These are phyloP conservation scores for Colletotrichum spinosum DNA, from an alignment of 2,329 filamentous ascomycete species.

Conservation along the genomic window DNA sequence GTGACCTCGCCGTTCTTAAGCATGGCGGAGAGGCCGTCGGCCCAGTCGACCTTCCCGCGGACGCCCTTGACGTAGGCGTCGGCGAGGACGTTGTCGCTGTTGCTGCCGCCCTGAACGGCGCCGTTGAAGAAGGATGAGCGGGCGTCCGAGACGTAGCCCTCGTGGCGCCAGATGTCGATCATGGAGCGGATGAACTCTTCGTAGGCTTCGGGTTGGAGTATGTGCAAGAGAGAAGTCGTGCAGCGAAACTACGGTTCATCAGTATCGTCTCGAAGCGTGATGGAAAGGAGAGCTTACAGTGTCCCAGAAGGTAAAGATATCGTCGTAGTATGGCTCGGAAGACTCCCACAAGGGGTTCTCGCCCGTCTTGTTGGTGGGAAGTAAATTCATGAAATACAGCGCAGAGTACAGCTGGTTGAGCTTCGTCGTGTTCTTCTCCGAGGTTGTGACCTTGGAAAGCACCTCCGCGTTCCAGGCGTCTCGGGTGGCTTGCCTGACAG, in stretches of 20 bases:
- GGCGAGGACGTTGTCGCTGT: constrained; percentile 78
- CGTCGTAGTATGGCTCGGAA: constrained; percentile 76
- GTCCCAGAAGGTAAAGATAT: constrained; percentile 78
- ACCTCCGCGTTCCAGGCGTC: constrained; percentile 71
- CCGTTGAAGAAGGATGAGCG: constrained; percentile 78
- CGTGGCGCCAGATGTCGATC: constrained; percentile 75
- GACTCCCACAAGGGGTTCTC: constrained; percentile 77
- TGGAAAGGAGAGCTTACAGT: constrained; percentile 39
- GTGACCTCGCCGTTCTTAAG: constrained; percentile 73
- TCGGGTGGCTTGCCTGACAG: constrained; percentile 60
- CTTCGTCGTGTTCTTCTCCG: constrained; percentile 64
- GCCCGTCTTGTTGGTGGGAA: constrained; percentile 77
- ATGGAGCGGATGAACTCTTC: constrained; percentile 75
- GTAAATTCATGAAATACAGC: constrained; percentile 76
- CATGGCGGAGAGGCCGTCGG: constrained; percentile 72
- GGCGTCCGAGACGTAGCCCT: constrained; percentile 73
- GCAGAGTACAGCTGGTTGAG: constrained; percentile 74
- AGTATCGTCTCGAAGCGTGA: not conserved
- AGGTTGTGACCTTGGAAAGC: constrained; percentile 72
- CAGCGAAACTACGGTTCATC: constrained; percentile 64
- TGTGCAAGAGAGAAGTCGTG: constrained; percentile 72
- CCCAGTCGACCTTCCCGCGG: constrained; percentile 72
- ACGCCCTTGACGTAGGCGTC: constrained; percentile 79
- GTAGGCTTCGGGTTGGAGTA: constrained; percentile 72
- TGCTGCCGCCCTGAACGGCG: constrained; percentile 75